phyloP scores from a whole-genome alignment of 176 grass and related monocot genomes.

The Aegilops tauschii region DNA sequence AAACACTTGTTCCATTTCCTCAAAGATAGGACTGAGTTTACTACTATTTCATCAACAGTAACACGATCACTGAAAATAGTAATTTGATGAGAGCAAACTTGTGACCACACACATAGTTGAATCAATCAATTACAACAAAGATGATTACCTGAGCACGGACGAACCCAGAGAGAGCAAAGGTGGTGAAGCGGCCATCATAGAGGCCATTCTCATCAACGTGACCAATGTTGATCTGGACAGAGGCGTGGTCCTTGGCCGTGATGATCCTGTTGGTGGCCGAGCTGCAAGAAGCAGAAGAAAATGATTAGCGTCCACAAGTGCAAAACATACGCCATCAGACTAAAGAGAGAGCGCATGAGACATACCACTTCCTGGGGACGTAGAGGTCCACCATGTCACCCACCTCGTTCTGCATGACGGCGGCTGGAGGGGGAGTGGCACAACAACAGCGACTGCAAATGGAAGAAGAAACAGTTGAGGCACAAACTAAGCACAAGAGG shows the following conservation, averaged over 20 bases:
- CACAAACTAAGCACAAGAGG: neutral
- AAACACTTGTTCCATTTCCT: too few species aligned
- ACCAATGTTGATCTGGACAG: slow-evolving; percentile 81
- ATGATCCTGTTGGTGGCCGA: slow-evolving; percentile 81
- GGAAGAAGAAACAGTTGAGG: neutral
- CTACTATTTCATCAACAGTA: too few species aligned
- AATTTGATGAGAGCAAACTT: too few species aligned
- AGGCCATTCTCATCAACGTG: slow-evolving; percentile 75
- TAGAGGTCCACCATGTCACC: slow-evolving; percentile 78
- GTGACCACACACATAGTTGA: neutral
- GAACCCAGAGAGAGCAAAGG: slow-evolving; percentile 74
- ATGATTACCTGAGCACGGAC: slow-evolving; percentile 70
- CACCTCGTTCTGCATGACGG: slow-evolving; percentile 73
- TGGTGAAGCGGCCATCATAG: slow-evolving; percentile 62
- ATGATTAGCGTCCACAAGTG: neutral
- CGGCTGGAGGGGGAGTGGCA: neutral
- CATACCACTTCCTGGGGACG: slow-evolving; percentile 63
- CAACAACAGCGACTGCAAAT: slow-evolving; percentile 5
- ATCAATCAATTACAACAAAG: neutral
- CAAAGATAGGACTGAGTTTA: too few species aligned
- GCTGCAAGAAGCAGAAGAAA: slow-evolving; percentile 31
- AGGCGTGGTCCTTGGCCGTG: slow-evolving; percentile 72
- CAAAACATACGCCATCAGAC: neutral
- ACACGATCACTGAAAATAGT: too few species aligned
- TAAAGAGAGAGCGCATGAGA: neutral